Conservation (phyloP, 129 eudicot genomes). For the Flaveria trinervia region DNA sequence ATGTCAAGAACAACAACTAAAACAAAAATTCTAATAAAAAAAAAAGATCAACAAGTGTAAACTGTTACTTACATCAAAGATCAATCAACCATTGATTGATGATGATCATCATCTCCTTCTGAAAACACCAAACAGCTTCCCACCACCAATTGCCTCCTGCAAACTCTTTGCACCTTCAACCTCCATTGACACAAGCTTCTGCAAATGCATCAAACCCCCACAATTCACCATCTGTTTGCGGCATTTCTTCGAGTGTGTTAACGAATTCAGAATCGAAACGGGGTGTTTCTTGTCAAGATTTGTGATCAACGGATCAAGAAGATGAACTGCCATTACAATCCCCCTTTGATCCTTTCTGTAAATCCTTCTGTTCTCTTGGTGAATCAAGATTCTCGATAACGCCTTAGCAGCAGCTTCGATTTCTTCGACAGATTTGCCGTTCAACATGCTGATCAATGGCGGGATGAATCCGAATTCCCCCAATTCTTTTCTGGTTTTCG, state of each 20-base stretch:
- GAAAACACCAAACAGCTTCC: constrained; percentile 76
- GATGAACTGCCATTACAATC: constrained; percentile 46
- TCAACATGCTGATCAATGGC: constrained; percentile 50
- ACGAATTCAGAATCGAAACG: constrained; percentile 44
- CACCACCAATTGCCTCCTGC: constrained; percentile 51
- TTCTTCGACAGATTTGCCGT: constrained; percentile 65
- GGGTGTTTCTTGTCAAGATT: constrained; percentile 57
- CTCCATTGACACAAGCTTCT: constrained; percentile 58
- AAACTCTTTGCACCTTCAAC: constrained; percentile 77
- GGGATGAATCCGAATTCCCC: constrained; percentile 71
- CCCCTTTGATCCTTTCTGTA: constrained; percentile 64
- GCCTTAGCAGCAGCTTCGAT: constrained; percentile 63
- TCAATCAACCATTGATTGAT: background rate
- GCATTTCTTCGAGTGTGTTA: constrained; percentile 62
- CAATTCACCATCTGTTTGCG: constrained; percentile 64
- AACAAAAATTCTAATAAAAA: background rate
- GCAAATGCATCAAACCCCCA: constrained; percentile 54
- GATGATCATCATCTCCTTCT: constrained; percentile 30
- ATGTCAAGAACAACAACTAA: constrained; percentile 1
- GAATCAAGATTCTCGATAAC: constrained; percentile 43
- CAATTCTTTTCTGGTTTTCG: constrained; percentile 50
- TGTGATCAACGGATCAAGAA: constrained; percentile 45
- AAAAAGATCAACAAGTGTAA: constrained; percentile 30
- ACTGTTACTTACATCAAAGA: constrained; percentile 14
- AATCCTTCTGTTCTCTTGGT: constrained; percentile 42